These are phyloP conservation scores for Amaranthus hypochondriacus DNA, from an alignment of 148 eudicot species.

Conservation along the genomic window DNA sequence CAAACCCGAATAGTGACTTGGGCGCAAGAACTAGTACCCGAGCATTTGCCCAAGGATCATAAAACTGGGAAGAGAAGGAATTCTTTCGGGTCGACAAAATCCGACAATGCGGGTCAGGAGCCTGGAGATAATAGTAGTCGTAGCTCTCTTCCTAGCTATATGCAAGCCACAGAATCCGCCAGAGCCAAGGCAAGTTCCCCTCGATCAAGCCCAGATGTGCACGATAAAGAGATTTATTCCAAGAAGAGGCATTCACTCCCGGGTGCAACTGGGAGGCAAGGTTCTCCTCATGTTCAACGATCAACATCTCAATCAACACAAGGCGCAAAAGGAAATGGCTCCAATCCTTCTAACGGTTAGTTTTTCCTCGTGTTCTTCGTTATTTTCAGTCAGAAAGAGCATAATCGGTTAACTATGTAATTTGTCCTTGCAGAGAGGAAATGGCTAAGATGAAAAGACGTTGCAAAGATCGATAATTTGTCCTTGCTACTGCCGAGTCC, in stretches of 20 bases:
- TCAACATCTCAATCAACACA: slow-evolving; percentile 47
- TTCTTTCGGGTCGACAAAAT: slow-evolving; percentile 64
- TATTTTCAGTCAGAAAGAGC: neutral
- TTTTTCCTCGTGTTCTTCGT: neutral
- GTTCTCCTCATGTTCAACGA: slow-evolving; percentile 65
- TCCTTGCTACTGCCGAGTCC: too few relatives aligned
- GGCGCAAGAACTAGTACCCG: slow-evolving; percentile 53
- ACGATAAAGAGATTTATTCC: slow-evolving; percentile 47
- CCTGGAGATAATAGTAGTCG: slow-evolving; percentile 62
- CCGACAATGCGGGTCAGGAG: slow-evolving; percentile 69
- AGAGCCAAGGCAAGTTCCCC: slow-evolving; percentile 83
- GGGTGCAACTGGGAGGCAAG: slow-evolving; percentile 65
- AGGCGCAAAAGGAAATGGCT: slow-evolving; percentile 53
- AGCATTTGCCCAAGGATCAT: slow-evolving; percentile 53
- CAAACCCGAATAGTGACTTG: slow-evolving; percentile 43
- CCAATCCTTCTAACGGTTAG: slow-evolving; percentile 53
- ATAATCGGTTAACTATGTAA: neutral
- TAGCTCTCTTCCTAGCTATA: slow-evolving; percentile 73
- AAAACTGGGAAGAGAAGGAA: slow-evolving; percentile 64
- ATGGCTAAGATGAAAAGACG: slow-evolving; percentile 58
- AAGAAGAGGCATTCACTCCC: slow-evolving; percentile 89
- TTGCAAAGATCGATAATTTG: neutral
- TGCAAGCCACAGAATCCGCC: slow-evolving; percentile 98
- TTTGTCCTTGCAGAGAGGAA: slow-evolving; percentile 47
- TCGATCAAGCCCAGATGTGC: slow-evolving; percentile 84